A percentile compares a stretch with the other conserved stretches of the same genome.
Conservation (phyloP, 2,329 filamentous ascomycete genomes). For the Fusarium odoratissimum region DNA sequence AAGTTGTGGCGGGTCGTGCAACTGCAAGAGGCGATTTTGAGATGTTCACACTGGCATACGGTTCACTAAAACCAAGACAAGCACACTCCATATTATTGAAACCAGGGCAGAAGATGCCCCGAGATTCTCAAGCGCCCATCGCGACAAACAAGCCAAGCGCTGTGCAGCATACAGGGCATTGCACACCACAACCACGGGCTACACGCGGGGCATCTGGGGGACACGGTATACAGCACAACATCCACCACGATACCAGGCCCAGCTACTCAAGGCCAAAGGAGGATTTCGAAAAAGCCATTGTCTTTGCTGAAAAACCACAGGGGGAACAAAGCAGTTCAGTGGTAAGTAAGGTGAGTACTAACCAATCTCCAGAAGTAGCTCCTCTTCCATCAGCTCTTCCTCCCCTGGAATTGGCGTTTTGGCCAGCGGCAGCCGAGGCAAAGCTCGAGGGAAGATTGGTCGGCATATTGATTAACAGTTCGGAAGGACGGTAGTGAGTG, state of each 20-base stretch:
- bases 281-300: background rate
- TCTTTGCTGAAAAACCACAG: background rate
- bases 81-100: background rate
- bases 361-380: constrained; percentile 77
- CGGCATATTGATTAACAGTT: constrained; percentile 64
- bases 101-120: background rate
- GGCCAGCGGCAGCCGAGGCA: constrained; percentile 83
- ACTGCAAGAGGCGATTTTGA: constrained; percentile 1
- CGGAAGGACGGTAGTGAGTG: constrained; percentile 28
- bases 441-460: constrained; percentile 85
- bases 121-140: constrained; percentile 9
- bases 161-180: constrained; percentile 18
- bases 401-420: constrained; percentile 69
- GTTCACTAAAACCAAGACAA: background rate
- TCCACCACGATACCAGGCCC: constrained; percentile 17
- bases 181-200: constrained; percentile 15
- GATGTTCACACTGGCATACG: background rate
- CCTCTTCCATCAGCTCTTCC: constrained; percentile 69
- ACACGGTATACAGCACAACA: constrained; percentile 40
- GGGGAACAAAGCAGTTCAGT: constrained; percentile 17
- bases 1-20: background rate
- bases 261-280: background rate
- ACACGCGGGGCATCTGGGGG: constrained; percentile 23
- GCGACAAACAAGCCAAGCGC: constrained; percentile 21
- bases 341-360: constrained; percentile 53